Conservation (phyloP, 345 rosid genomes). For the Populus simonii region DNA sequence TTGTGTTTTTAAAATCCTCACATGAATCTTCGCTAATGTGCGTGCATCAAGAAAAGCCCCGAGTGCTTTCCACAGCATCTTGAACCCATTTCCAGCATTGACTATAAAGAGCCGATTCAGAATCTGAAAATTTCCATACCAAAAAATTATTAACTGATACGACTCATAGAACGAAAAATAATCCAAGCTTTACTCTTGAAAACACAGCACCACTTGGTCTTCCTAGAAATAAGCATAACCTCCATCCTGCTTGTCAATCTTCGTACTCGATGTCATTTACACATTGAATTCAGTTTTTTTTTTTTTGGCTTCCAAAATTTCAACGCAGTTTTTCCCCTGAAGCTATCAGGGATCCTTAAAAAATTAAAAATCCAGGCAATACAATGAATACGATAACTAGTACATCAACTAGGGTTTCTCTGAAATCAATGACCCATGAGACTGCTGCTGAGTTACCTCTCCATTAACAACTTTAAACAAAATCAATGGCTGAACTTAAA, state of each 20-base stretch:
- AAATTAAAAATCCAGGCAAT: too few species aligned
- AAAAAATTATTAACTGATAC: conserved; percentile 1
- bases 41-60: conserved; percentile 52
- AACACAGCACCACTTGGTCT: background rate
- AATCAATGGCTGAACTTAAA: too few species aligned
- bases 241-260: background rate
- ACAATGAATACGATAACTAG: too few species aligned
- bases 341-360: too few species aligned
- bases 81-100: conserved; percentile 66
- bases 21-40: conserved; percentile 55
- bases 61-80: conserved; percentile 58
- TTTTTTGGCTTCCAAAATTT: too few species aligned
- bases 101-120: conserved; percentile 46
- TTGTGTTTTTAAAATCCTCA: conserved; percentile 15
- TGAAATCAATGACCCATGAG: too few species aligned
- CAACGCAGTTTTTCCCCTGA: too few species aligned
- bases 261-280: too few species aligned
- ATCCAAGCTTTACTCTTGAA: background rate
- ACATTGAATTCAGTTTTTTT: too few species aligned
- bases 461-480: too few species aligned
- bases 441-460: too few species aligned
- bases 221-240: background rate
- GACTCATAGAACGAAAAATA: background rate
- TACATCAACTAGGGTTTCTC: too few species aligned
- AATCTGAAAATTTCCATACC: conserved; percentile 31